Base-by-base conservation (phyloP, 2,329 filamentous ascomycete genomes). In the Colletotrichum viniferum region DNA sequence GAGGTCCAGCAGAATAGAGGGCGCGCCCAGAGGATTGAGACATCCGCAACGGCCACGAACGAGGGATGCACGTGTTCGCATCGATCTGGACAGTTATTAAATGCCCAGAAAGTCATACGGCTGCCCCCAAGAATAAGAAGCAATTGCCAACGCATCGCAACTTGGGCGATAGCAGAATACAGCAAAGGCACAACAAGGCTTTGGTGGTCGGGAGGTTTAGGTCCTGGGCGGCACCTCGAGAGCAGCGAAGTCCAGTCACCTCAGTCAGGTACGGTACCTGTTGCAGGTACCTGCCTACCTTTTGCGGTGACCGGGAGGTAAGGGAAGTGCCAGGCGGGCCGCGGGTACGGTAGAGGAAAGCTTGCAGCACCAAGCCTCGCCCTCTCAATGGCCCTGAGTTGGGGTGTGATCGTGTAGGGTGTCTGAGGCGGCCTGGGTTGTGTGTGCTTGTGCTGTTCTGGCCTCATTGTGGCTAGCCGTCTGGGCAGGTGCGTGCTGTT, bases 111-210 rank as follows among this genome's bases (percentile, higher is more conserved):
- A 69, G 34, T 4, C 4, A 26, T 24, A 12, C 12, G 12, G 5
- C 48, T 58, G 18, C 36, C 36, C 71, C 34, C 30, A 21, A 18
- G 26, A 62, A 43, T 14, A 18, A 34, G 13, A 24, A 66, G 28
- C 30, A 43, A 32, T 32, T 30, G 13, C 9, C 10, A 30, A 34
- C 4, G 18, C 9, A 12, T 32, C n/a, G 16, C 21, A 16, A 12
- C n/a, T 28, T 52, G 65, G 24, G 26, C 65, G 64, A 65, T 76
- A 76, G 71, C 24, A 66, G 18, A 62, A 52, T 76, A 76, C 74
- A 36, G 43, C 18, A 36, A 61, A 70, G 36, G 28, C 36, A 76
- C 74, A 70, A 34, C 24, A 10, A 38, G 34, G 56, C 62, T 55
- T 43, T 8, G 62, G 55, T 16, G 18, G 69, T 21, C 62, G 16